Conservation (phyloP, 345 rosid species). For the Angophora floribunda region DNA sequence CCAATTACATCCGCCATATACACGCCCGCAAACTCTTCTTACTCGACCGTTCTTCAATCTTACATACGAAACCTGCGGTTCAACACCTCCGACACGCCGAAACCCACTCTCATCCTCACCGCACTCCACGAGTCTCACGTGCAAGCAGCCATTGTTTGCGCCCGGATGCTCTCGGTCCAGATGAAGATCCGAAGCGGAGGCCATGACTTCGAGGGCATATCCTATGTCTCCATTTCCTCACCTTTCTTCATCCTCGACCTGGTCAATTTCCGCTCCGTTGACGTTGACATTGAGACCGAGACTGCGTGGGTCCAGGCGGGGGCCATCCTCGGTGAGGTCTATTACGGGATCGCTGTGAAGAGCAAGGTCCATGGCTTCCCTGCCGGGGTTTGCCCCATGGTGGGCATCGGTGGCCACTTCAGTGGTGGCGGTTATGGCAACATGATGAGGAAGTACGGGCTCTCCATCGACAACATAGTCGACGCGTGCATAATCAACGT, state of each 20-base stretch:
- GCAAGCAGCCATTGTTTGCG: constrained; percentile 13
- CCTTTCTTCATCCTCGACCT: constrained; percentile 9
- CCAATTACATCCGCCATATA: constrained; percentile 7
- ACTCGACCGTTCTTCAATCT: constrained; percentile 4
- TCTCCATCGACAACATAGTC: constrained; percentile 37
- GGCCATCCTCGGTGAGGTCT: constrained; percentile 6
- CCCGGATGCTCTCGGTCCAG: not conserved
- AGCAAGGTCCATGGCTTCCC: constrained; percentile 10
- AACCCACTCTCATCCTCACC: constrained; percentile 29
- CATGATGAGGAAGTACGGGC: constrained; percentile 42
- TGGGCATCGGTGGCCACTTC: constrained; percentile 51
- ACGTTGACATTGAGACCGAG: not conserved
- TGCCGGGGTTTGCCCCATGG: constrained; percentile 13
- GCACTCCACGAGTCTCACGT: constrained; percentile 7
- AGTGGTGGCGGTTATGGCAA: constrained; percentile 54
- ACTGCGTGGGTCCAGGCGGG: constrained; percentile 12
- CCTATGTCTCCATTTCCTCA: constrained; percentile 9
- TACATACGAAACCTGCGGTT: constrained; percentile 26
- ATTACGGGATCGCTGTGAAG: constrained; percentile 2
- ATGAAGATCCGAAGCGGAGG: constrained; percentile 24
- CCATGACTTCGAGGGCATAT: constrained; percentile 17
- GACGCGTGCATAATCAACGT: constrained; percentile 45
- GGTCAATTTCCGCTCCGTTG: not conserved
- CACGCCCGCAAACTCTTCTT: constrained; percentile 3
- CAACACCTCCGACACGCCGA: constrained; percentile 14